These are phyloP conservation scores for Dioszegia crocea DNA, from an alignment of 768 basidiomycete genomes.

Conservation along the genomic window DNA sequence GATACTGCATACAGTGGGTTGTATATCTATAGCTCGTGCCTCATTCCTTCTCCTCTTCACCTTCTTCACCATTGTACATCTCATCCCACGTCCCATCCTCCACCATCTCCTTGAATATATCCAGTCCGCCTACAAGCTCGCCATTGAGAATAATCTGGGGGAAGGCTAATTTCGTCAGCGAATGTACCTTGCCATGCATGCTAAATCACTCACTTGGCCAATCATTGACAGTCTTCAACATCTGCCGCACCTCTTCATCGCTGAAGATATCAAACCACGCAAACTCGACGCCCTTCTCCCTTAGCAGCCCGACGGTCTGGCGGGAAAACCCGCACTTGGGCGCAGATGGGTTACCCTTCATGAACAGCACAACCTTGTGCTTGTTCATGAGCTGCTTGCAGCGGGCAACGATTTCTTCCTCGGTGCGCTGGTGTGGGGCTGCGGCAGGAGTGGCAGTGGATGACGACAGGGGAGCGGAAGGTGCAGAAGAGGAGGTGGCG, in stretches of 20 bases:
- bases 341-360: constrained; percentile 75
- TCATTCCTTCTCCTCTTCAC: constrained; percentile 18
- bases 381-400: constrained; percentile 72
- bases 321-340: constrained; percentile 83
- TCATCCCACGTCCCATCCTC: constrained; percentile 72
- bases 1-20: too few species aligned
- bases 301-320: constrained; percentile 65
- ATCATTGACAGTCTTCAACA: constrained; percentile 69
- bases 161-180: constrained; percentile 22
- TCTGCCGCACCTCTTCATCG: constrained; percentile 77
- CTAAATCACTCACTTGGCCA: constrained; percentile 62
- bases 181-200: too few species aligned
- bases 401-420: constrained; percentile 64
- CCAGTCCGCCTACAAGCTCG: constrained; percentile 90
- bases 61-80: constrained; percentile 14
- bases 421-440: constrained; percentile 52
- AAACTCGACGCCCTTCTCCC: constrained; percentile 63
- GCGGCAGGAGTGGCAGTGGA: constrained; percentile 32
- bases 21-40: too few species aligned
- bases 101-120: constrained; percentile 85
- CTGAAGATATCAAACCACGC: constrained; percentile 75
- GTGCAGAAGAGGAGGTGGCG: constrained; percentile 41
- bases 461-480: constrained; percentile 40
- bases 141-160: constrained; percentile 58
- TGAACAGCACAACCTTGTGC: constrained; percentile 75